Evolutionary conservation across 1,284 basidiomycete genomes (phyloP), one percentile per base, ranked within the genome.

Genomic region (Wolfiporia cocos): DNA sequence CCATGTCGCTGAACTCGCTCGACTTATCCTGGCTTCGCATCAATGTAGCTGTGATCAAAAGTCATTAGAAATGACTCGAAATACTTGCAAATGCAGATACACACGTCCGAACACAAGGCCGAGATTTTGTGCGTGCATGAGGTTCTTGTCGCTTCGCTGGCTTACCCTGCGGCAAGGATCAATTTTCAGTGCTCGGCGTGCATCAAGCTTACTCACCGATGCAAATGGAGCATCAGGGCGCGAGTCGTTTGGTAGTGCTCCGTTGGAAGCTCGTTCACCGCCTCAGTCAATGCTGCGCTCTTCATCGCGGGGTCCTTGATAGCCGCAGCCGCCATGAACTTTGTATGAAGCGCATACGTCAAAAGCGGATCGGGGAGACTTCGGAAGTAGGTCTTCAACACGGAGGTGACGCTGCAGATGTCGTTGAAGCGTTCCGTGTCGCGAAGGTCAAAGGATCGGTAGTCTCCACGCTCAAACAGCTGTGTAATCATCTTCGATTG

Each of bases 101-200:
- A 70, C 64, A 97, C 93, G 95, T 52, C 96, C 96, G 68, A 99
- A 98, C 32, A 99, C 93, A n/a, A 98, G 92, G n/a, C 96, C 96
- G 17, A 99, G 68, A 57, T 99, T 99, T 49, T 92, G 78, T 3
- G 92, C 85, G 38, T 83, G 92, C 96, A 99, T 99, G 41, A 93
- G 73, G 63, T 99, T 99, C 46, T 73, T 71, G 19, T 82, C 79
- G 43, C 75, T 78, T 29, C 73, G 70, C 43, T 81, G 70, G 54
- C 80, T 79, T 20, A 95, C 74, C 43, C 92, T 90, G 51, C n/a
- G n/a, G 33, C 44, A 5, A 22, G 19, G 34, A 12, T 21, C n/a
- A 33, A 22, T 18, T 18, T 7, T 36, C 33, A 34, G 24, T 4
- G 12, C 28, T 15, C 22, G 29, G 17, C 2, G n/a, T 19, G 21